Evolutionary conservation across 805 yeast species (phyloP), one percentile per base, ranked within the genome.

Genomic region (Zygosaccharomyces bailii): DNA sequence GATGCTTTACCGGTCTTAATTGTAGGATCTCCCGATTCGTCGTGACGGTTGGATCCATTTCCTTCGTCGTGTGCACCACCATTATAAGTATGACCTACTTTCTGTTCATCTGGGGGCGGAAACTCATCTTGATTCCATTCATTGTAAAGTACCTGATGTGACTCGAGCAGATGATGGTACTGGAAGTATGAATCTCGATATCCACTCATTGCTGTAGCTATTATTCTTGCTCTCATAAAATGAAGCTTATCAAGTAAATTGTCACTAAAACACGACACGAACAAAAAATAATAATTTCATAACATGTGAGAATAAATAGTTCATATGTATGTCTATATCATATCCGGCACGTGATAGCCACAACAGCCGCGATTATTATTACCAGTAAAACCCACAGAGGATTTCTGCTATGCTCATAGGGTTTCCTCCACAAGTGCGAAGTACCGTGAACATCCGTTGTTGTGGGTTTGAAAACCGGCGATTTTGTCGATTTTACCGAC

Each of bases 121-220:
- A 62, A 53, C 34, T 44, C 48, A 27, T 57, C 63, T 32, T 54
- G 56, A 21, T 59, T 53, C 67, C 67, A 62, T 34, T 61, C 63
- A 18, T 51, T 42, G 35, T 61, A 62, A 29, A 60, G 42, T 4
- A 53, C 51, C 37, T 60, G 58, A 33, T 59, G 60, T 4, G 59
- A 48, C 13, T 52, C 51, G 9, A 43, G 36, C n/a, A 48, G 35
- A 36, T 61, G 66, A 29, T 51, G 59, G 34, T 51, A 51, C 39
- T 60, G 63, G 40, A 52, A 60, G 39, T 53, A 51, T 5, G 66
- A 60, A 35, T 61, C 66, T 31, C 63, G 50, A 36, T 54, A 59
- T 5, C 42, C 39, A 17, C 51, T 43, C 51, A 48, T 48, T 14
- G 14, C 24, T 31, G 20, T n/a, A 10, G 19, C 33, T 21, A 20